phyloP scores from a whole-genome alignment of 129 eudicot genomes.

The Scalesia atractyloides region DNA sequence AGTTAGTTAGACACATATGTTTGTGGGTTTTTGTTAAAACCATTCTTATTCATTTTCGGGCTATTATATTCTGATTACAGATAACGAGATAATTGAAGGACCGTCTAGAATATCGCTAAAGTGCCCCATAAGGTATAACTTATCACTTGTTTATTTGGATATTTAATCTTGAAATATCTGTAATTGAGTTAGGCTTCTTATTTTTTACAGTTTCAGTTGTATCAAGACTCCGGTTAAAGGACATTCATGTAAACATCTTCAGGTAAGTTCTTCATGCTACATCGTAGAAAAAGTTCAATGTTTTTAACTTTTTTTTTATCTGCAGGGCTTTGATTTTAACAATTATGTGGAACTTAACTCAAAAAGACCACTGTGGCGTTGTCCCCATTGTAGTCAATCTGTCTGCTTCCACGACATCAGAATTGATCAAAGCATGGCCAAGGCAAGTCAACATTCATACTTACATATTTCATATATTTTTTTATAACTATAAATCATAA shows the following conservation, averaged over 20 bases:
- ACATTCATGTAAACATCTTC: slow-evolving; percentile 75
- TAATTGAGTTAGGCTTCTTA: slow-evolving; percentile 12
- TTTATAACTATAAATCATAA: background rate
- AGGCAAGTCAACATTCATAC: slow-evolving; percentile 57
- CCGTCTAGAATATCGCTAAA: slow-evolving; percentile 76
- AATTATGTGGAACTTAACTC: slow-evolving; percentile 73
- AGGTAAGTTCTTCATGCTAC: slow-evolving; percentile 46
- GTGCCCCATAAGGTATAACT: slow-evolving; percentile 82
- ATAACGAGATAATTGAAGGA: slow-evolving; percentile 81
- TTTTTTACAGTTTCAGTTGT: slow-evolving; percentile 57
- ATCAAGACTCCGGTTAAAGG: slow-evolving; percentile 84
- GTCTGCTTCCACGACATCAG: slow-evolving; percentile 74
- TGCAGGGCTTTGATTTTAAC: slow-evolving; percentile 80
- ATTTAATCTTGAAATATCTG: slow-evolving; percentile 6
- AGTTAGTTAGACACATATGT: background rate
- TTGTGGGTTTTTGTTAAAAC: background rate
- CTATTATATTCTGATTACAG: slow-evolving; percentile 36
- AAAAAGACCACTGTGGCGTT: slow-evolving; percentile 88
- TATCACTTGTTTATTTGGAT: background rate
- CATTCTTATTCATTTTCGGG: slow-evolving; percentile 9
- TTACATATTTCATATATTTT: background rate
- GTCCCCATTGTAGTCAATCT: slow-evolving; percentile 81
- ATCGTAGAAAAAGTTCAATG: background rate
- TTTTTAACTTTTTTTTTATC: background rate
- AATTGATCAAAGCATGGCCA: slow-evolving; percentile 71